These are phyloP conservation scores for Blumeriella jaapii DNA, from an alignment of 2,329 filamentous ascomycete genomes.

Conservation along the genomic window DNA sequence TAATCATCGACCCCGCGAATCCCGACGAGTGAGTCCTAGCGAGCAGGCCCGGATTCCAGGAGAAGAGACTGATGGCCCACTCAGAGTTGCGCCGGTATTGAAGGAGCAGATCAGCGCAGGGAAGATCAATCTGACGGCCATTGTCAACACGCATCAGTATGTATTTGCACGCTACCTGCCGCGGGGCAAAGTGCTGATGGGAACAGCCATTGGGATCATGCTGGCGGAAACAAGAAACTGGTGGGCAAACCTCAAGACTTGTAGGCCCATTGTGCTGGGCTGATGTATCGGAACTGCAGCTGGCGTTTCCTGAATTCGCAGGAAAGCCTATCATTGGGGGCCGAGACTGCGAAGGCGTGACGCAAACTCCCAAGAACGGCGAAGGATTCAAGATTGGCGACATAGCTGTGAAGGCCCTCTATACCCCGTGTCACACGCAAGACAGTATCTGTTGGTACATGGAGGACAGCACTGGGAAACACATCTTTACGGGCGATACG, in stretches of 20 bases:
- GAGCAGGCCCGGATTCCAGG: background rate
- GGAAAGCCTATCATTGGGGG: conserved; percentile 68
- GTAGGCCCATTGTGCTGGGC: background rate
- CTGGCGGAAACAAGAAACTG: conserved; percentile 79
- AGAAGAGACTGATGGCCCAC: conserved; percentile 3
- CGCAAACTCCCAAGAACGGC: conserved; percentile 61
- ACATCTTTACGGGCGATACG: conserved; percentile 92
- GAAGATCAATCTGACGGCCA: conserved; percentile 71
- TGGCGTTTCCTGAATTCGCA: conserved; percentile 21
- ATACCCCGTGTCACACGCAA: conserved; percentile 96
- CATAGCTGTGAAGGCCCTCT: conserved; percentile 75
- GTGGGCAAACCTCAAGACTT: conserved; percentile 41
- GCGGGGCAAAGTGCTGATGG: conserved; percentile 5
- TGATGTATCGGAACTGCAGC: conserved; percentile 7
- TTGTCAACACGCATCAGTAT: conserved; percentile 96
- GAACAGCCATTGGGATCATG: conserved; percentile 82
- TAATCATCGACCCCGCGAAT: conserved; percentile 72
- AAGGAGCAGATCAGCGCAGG: conserved; percentile 61
- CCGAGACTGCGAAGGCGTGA: conserved; percentile 72
- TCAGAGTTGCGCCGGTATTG: conserved; percentile 50
- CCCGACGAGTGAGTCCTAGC: conserved; percentile 53
- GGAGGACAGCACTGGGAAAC: conserved; percentile 66
- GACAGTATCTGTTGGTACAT: conserved; percentile 95
- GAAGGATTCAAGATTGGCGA: conserved; percentile 72
- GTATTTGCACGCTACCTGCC: conserved; percentile 29